These are phyloP conservation scores for Xenosphaeropsis pyriputrescens DNA, from an alignment of 2,329 filamentous ascomycete genomes.

Conservation along the genomic window DNA sequence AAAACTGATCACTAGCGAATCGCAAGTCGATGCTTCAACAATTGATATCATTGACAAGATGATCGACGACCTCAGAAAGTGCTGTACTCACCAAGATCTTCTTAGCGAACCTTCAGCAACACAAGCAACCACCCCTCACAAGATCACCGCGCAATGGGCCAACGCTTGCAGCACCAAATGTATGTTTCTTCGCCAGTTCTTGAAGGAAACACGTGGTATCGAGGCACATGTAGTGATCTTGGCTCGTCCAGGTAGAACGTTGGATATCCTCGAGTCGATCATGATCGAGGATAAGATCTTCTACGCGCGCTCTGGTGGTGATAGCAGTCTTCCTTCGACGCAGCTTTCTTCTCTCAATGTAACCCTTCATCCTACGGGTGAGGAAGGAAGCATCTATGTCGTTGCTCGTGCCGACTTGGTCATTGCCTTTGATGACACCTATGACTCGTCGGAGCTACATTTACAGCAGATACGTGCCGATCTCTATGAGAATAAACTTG, in stretches of 20 bases:
- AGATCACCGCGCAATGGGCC: conserved; percentile 33
- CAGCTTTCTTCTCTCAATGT: conserved; percentile 9
- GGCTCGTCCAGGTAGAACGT: conserved; percentile 30
- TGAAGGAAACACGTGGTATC: conserved; percentile 26
- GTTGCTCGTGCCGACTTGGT: conserved; percentile 5
- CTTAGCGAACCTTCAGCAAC: conserved; percentile 26
- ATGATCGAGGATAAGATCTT: conserved; percentile 24
- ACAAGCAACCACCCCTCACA: conserved; percentile 21
- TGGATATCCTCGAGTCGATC: conserved; percentile 36
- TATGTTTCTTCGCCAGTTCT: conserved; percentile 40
- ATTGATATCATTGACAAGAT: conserved; percentile 33
- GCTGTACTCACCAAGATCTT: conserved; percentile 42
- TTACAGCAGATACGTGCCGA: conserved; percentile 1
- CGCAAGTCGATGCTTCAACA: conserved; percentile 23
- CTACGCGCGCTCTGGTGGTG: conserved; percentile 14
- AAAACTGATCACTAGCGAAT: conserved; percentile 26
- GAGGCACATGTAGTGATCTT: conserved; percentile 37
- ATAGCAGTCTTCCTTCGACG: conserved; percentile 11
- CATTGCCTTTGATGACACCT: conserved; percentile 5
- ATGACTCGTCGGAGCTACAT: conserved; percentile 1
- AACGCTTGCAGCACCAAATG: conserved; percentile 44
- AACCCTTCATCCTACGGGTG: conserved; percentile 11
- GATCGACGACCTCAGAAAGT: conserved; percentile 32
- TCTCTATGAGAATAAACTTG: conserved; percentile 3
- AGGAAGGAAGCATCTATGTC: conserved; percentile 3